Base-by-base conservation (phyloP, 2,329 filamentous ascomycete genomes). In the Venturia oleaginea region DNA sequence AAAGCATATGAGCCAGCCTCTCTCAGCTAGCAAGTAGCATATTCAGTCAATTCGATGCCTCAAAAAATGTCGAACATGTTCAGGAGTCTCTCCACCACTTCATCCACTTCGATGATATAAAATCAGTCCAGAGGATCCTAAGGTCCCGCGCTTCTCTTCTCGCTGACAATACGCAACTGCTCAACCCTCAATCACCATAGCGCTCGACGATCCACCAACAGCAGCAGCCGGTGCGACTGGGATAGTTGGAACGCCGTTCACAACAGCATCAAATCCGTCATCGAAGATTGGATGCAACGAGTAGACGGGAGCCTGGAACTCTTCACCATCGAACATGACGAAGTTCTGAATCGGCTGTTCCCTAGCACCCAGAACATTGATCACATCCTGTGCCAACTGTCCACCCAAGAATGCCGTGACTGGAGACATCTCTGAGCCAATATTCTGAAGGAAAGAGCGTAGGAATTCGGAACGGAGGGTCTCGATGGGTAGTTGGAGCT, bases 331-430 rank as follows among this genome's bases (percentile, higher is more conserved):
- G 71, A 97, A 96, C 24, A 97, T 80, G 61, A 96, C 84, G 74
- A 96, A 86, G 75, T 99, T 99, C 78, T 99, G 94, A 51, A 99
- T 89, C 0, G 94, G 94, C 75, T 97, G 94, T 77, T 97, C 92
- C 48, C 89, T 86, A 73, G 90, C 86, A 60, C 92, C 91, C 6
- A 97, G 83, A 38, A 97, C 92, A 71, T 97, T 97, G 77, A 99
- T 97, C 62, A 96, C 92, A 73, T 99, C 94, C 77, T 99, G 94
- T 0, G 93, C 91, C 19, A 99, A 82, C 74, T 92, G 86, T 11
- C 92, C 94, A 60, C 94, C 94, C 13, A 99, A 80, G 65, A 96
- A 91, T 1, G 94, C 92, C 0, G 90, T 88, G 10, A 96, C 91
- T 8, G 94, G 92, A 15, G 90, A 87, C 46, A 97, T 79, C 77